Evolutionary conservation across 2,329 filamentous ascomycete genomes (phyloP), one percentile per base, ranked within the genome.

Genomic region (Penicillium sp.): DNA sequence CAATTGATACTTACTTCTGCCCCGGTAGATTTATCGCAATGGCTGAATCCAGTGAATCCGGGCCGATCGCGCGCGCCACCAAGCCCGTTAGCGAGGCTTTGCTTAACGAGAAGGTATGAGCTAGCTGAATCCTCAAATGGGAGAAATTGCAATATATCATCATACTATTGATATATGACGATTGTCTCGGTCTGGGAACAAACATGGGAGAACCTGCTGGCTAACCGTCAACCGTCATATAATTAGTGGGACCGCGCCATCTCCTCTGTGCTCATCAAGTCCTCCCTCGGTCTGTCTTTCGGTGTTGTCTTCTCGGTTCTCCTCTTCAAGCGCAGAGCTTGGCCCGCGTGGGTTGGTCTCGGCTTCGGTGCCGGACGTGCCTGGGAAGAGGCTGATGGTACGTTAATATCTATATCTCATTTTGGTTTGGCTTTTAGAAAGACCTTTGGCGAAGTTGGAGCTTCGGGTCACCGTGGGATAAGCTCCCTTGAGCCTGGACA

Each of bases 291-390:
- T 73, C 89, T 97, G 75, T 91, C 90, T 69, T 99, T 99, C 80
- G 94, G 94, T 75, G 89, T 99, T 77, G 91, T 99, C 80, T 97
- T 99, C 84, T 97, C 94, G 61, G 93, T 99, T 61, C 89, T 99
- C 58, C 81, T 99, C 56, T 99, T 99, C 86, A 96, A 96, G 85
- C 89, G 95, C 78, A 89, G 94, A 81, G 91, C 94, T 66, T 99
- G 93, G 91, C 94, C 94, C 57, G 94, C 93, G n/a, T 94, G 91
- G 75, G 86, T 96, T 66, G 94, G 94, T 65, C 84, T 93, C 55
- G 94, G 94, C 57, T 97, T 99, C 76, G 94, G 95, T 75, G 93
- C 93, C 64, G 94, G 94, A 71, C 87, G 95, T 72, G 94, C 94
- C 58, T 99, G 96, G 83, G 94, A 99, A 79, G 94, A 99, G 83